phyloP scores from a whole-genome alignment of 495 filamentous ascomycete genomes.

The Thermothielavioides terrestris region DNA sequence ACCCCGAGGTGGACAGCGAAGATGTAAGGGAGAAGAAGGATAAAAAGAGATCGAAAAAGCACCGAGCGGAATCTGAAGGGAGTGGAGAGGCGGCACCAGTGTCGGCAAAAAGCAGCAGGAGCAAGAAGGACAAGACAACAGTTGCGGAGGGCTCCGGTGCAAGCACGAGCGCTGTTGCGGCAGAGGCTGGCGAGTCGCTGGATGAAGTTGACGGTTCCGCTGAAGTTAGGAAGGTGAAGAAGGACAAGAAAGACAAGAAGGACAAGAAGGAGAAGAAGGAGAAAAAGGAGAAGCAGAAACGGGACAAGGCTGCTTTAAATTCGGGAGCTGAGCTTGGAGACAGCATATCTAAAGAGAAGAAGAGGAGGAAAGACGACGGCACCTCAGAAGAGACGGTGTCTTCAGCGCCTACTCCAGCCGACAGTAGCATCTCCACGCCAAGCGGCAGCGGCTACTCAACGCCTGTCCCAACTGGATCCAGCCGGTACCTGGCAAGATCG shows the following conservation, averaged over 20 bases:
- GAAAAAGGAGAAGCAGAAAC: slow-evolving; percentile 35
- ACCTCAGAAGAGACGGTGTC: slow-evolving; percentile 13
- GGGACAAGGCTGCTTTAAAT: slow-evolving; percentile 34
- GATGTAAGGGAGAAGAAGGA: slow-evolving; percentile 23
- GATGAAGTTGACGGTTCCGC: background rate
- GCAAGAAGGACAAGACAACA: slow-evolving; percentile 36
- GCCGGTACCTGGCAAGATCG: slow-evolving; percentile 55
- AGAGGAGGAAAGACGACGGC: slow-evolving; percentile 19
- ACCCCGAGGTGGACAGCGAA: slow-evolving; percentile 19
- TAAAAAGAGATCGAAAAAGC: slow-evolving; percentile 33
- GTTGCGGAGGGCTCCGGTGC: background rate
- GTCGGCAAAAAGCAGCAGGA: slow-evolving; percentile 19
- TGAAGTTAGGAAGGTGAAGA: slow-evolving; percentile 25
- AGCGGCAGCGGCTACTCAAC: slow-evolving; percentile 27
- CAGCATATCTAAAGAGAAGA: slow-evolving; percentile 17
- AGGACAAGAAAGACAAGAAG: slow-evolving; percentile 29
- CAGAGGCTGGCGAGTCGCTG: background rate
- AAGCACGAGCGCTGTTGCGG: background rate
- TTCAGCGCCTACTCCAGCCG: slow-evolving; percentile 15
- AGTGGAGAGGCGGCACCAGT: slow-evolving; percentile 20
- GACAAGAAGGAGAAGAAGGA: slow-evolving; percentile 39
- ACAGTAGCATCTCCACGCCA: slow-evolving; percentile 21
- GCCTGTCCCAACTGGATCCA: slow-evolving; percentile 34
- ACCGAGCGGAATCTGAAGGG: slow-evolving; percentile 19
- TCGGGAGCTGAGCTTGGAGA: slow-evolving; percentile 16